phyloP scores from a whole-genome alignment of 2,329 filamentous ascomycete genomes.

The Teratosphaeria destructans region DNA sequence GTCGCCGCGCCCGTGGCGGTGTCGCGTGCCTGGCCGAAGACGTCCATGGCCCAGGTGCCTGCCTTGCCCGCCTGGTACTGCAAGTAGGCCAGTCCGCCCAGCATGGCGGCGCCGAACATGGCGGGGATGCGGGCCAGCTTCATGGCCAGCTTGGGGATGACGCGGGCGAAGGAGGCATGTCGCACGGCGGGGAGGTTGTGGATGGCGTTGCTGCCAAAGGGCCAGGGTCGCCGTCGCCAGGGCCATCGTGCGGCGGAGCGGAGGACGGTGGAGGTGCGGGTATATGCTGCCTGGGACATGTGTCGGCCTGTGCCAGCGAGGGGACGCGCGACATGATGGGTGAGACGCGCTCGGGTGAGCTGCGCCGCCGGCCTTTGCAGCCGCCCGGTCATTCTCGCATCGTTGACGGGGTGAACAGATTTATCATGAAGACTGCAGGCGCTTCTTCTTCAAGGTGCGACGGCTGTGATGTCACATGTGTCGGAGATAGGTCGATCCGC shows the following conservation, averaged over 20 bases:
- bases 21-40: slow-evolving; percentile 64
- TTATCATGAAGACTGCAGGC: neutral
- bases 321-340: slow-evolving; percentile 17
- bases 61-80: slow-evolving; percentile 89
- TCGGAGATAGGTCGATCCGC: neutral
- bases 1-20: slow-evolving; percentile 59
- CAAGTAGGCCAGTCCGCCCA: slow-evolving; percentile 81
- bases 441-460: neutral
- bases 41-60: slow-evolving; percentile 64
- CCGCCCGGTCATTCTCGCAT: neutral
- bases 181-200: slow-evolving; percentile 64
- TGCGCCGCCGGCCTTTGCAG: neutral
- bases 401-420: neutral
- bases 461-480: neutral
- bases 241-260: slow-evolving; percentile 14
- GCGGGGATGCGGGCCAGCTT: slow-evolving; percentile 84
- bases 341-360: neutral
- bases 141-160: slow-evolving; percentile 75
- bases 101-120: slow-evolving; percentile 78
- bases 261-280: slow-evolving; percentile 9
- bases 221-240: slow-evolving; percentile 52
- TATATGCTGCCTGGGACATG: slow-evolving; percentile 17
- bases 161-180: slow-evolving; percentile 54
- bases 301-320: slow-evolving; percentile 12
- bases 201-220: slow-evolving; percentile 65